Conservation (phyloP, 2,329 filamentous ascomycete species). For the Fusarium buxicola region DNA sequence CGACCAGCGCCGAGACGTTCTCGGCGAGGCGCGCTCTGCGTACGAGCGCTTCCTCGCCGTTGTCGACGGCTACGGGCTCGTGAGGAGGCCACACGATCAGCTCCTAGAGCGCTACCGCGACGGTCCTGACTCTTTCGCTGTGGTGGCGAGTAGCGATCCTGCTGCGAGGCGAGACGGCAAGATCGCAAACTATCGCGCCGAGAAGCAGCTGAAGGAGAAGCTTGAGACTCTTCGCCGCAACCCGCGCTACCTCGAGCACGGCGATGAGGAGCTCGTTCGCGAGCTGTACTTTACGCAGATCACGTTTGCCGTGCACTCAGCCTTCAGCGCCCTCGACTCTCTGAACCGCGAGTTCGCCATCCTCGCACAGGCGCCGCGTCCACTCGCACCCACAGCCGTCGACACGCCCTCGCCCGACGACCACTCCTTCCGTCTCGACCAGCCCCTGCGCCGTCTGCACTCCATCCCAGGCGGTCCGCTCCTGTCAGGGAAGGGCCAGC, state of each 20-base stretch:
- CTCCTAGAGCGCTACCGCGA: conserved; percentile 80
- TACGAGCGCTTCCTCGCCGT: conserved; percentile 84
- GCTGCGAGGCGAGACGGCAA: conserved; percentile 82
- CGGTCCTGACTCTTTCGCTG: conserved; percentile 77
- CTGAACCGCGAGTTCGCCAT: conserved; percentile 87
- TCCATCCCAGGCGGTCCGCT: conserved; percentile 73
- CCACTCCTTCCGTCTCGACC: conserved; percentile 78
- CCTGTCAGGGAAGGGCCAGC: conserved; percentile 82
- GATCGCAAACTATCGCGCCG: conserved; percentile 84
- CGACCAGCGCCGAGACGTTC: conserved; percentile 68
- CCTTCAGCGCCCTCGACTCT: conserved; percentile 89
- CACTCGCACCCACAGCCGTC: conserved; percentile 58
- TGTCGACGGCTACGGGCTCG: conserved; percentile 81
- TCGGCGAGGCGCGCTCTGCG: conserved; percentile 72
- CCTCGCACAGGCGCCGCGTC: conserved; percentile 77
- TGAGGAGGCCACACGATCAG: conserved; percentile 72
- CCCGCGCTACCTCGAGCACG: conserved; percentile 66
- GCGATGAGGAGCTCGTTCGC: conserved; percentile 87
- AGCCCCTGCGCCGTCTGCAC: conserved; percentile 64
- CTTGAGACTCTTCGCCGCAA: conserved; percentile 69
- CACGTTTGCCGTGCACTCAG: conserved; percentile 77
- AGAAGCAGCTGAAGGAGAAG: conserved; percentile 86
- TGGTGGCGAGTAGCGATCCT: conserved; percentile 71
- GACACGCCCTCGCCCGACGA: conserved; percentile 60
- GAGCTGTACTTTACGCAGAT: conserved; percentile 82